A percentile compares a stretch with the other conserved stretches of the same genome.
Conservation (phyloP, 2,329 filamentous ascomycete species). For the Chaetothyriales sp. region DNA sequence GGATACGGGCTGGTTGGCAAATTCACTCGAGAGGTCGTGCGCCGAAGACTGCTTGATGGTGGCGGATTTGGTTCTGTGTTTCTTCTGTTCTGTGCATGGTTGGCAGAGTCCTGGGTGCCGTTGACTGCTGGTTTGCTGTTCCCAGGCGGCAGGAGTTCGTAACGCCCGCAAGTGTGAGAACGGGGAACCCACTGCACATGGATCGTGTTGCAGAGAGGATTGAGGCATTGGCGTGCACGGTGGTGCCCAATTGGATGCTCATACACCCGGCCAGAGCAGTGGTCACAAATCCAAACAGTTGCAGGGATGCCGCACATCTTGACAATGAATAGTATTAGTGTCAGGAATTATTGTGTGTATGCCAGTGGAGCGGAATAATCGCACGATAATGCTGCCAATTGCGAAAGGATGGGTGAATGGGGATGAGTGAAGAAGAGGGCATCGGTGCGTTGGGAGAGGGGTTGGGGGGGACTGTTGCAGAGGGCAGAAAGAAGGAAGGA, state of each 20-base stretch:
- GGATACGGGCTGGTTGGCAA: not conserved
- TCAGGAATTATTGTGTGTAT: not conserved
- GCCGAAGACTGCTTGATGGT: not conserved
- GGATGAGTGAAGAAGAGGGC: not conserved
- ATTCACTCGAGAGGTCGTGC: not conserved
- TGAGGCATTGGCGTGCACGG: not conserved
- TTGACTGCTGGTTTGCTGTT: not conserved
- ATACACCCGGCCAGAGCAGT: not conserved
- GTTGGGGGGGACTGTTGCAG: not conserved
- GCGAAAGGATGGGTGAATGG: not conserved
- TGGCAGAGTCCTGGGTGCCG: not conserved
- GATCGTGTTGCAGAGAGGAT: not conserved
- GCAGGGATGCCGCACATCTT: not conserved
- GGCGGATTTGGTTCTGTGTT: not conserved
- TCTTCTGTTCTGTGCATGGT: not conserved
- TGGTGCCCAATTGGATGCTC: not conserved
- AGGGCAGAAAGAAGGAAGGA: not conserved
- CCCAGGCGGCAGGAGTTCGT: not conserved
- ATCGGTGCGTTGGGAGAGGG: not conserved
- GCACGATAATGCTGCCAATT: not conserved
- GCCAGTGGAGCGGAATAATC: not conserved
- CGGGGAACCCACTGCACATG: not conserved
- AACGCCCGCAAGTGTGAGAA: not conserved
- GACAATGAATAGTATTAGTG: not conserved
- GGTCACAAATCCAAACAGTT: not conserved